A percentile compares a stretch with the other conserved stretches of the same genome.
phyloP scores from a whole-genome alignment of 768 basidiomycete species.

The Pilatotrama ljubarskyi region DNA sequence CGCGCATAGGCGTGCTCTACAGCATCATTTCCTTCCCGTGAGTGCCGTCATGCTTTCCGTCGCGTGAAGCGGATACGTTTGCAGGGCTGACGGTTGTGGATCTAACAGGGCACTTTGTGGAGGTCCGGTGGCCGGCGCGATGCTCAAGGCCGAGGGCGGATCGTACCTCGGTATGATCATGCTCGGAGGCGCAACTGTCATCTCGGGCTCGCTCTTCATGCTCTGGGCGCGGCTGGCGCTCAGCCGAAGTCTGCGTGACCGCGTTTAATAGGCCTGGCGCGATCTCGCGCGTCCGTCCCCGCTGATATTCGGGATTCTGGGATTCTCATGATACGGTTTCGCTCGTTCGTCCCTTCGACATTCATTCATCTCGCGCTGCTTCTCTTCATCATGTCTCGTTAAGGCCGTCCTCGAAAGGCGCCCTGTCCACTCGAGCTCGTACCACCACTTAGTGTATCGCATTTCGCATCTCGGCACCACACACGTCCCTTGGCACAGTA shows the following conservation, averaged over 20 bases:
- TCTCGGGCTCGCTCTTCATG: constrained; percentile 60
- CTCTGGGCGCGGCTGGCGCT: constrained; percentile 38
- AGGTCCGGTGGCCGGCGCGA: constrained; percentile 61
- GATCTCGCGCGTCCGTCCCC: not conserved
- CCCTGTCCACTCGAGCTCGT: no score
- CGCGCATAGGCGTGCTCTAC: constrained; percentile 64
- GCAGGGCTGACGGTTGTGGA: not conserved
- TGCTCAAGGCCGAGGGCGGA: constrained; percentile 48
- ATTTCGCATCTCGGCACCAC: no score
- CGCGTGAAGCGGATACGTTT: not conserved
- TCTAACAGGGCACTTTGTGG: constrained; percentile 57
- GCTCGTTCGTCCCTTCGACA: no score
- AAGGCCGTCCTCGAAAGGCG: no score
- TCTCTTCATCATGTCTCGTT: no score
- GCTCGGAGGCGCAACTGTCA: constrained; percentile 58
- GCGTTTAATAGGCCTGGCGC: constrained; percentile 1
- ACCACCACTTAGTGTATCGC: no score
- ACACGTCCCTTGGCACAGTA: no score
- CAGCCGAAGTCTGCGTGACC: not conserved
- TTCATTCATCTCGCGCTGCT: no score
- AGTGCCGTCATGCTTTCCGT: constrained; percentile 35
- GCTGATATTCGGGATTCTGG: not conserved
- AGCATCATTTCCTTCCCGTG: constrained; percentile 69
- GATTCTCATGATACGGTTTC: not conserved
- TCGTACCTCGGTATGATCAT: constrained; percentile 52